Evolutionary conservation across 2,329 filamentous ascomycete genomes (phyloP).

Genomic region (Xylaria sp.): DNA sequence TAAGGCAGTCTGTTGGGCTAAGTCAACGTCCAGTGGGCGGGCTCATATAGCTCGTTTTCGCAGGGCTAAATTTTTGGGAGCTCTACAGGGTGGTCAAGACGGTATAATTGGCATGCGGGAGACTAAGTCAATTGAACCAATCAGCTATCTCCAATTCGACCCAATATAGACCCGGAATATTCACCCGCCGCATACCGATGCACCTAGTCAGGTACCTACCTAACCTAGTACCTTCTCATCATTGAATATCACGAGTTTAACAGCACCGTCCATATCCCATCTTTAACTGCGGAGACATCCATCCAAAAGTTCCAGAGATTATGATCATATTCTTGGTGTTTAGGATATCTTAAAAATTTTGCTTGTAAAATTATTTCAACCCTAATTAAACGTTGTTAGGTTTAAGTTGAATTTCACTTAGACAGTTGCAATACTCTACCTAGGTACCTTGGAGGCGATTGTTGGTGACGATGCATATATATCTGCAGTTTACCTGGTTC

Average conservation of each 20-base stretch:
- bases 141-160: not conserved
- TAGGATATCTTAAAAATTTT: not conserved
- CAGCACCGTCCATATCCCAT: not conserved
- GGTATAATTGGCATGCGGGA: constrained; percentile 6
- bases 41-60: constrained; percentile 19
- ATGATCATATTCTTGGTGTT: not conserved
- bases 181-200: constrained; percentile 31
- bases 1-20: not conserved
- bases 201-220: too few species aligned
- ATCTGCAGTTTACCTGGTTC: not conserved
- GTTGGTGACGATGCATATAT: not conserved
- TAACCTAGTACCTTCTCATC: not conserved
- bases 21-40: not conserved
- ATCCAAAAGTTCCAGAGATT: not conserved
- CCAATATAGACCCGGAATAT: constrained; percentile 22
- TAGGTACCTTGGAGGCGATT: not conserved
- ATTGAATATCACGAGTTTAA: not conserved
- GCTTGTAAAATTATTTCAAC: not conserved
- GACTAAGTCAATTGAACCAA: constrained; percentile 15
- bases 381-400: not conserved
- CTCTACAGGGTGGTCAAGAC: constrained; percentile 17
- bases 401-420: not conserved
- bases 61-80: constrained; percentile 37
- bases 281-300: not conserved
- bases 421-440: not conserved